Evolutionary conservation across 805 yeast species (phyloP), one percentile per base, ranked within the genome.

Genomic region (Yamadazyma philogaea): DNA sequence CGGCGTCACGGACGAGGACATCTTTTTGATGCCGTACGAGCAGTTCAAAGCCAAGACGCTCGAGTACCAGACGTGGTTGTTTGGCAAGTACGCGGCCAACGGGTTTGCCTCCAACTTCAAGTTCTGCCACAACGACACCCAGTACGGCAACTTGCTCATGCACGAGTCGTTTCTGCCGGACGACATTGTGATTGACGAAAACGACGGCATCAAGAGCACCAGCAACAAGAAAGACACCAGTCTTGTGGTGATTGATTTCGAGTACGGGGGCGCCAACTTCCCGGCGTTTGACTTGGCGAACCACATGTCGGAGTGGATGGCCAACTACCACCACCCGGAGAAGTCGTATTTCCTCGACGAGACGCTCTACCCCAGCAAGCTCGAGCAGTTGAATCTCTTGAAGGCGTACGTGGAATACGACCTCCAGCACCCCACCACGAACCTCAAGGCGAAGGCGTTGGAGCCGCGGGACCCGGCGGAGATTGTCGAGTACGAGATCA

Each of bases 271-370:
- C 1, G 81, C 95, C 8, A 93, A 90, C 56, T 72, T 82, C 34
- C 88, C 96, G 1, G 96, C 95, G 2, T 87, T 74, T 59, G 99
- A 93, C 60, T 78, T 93, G 43, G 90, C 90, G 11, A 90, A 93
- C 61, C 99, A 93, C 66, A 86, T 93, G 52, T 77, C 86, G 50
- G 99, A 91, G 67, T 91, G 99, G 99, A 93, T 90, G 97, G 77
- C 87, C 37, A 88, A 93, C 66, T 93, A 91, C 59, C 87, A 84
- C 56, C 78, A 80, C 51, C 77, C 81, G 1, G 67, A 71, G 15
- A 47, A 51, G 37, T 64, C 71, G 12, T 78, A 84, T 59, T 76
- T 64, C 43, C 66, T 85, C n/a, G 72, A 77, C 52, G 68, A 65
- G 26, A 65, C 73, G 10, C 64, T 67, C 30, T 93, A 76, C 62